Percentiles rank a stretch among this genome's conserved stretches.
Evolutionary conservation across 139 green algal genomes (phyloP).

Genomic region (Tetraselmis chui): DNA sequence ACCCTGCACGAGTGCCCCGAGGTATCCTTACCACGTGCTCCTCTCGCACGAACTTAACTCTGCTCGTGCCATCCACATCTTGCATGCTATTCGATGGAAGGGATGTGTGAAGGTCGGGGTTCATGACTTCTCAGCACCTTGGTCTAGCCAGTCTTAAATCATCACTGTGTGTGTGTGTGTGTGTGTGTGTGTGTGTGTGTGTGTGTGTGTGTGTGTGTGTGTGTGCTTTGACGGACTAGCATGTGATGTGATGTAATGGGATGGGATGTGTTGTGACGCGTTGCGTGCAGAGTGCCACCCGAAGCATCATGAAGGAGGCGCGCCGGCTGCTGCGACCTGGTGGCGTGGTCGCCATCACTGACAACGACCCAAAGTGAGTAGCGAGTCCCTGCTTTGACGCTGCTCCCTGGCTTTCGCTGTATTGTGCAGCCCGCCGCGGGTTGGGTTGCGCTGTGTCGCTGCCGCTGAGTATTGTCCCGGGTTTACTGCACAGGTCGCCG

Average conservation of each 20-base stretch:
- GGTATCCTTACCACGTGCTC: not conserved
- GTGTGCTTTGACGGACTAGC: no score
- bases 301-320: slow-evolving; percentile 47
- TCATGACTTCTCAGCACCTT: no score
- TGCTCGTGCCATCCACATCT: not conserved
- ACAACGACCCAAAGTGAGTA: slow-evolving; percentile 76
- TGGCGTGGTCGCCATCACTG: slow-evolving; percentile 59
- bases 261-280: no score
- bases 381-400: no score
- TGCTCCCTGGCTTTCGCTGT: no score
- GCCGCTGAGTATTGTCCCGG: no score
- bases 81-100: not conserved
- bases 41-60: not conserved
- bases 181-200: no score
- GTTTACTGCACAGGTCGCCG: slow-evolving; percentile 38
- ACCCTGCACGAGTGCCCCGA: slow-evolving; percentile 79
- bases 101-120: no score
- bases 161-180: not conserved
- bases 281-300: slow-evolving; percentile 16
- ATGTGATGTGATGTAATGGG: no score
- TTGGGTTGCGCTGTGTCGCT: no score
- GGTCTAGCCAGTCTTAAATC: not conserved
- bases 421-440: no score
- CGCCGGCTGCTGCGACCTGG: slow-evolving; percentile 61
- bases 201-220: no score